A percentile compares a stretch with the other conserved stretches of the same genome.
phyloP scores from a whole-genome alignment of 164 flowering plant species.

The Buxus sempervirens region DNA sequence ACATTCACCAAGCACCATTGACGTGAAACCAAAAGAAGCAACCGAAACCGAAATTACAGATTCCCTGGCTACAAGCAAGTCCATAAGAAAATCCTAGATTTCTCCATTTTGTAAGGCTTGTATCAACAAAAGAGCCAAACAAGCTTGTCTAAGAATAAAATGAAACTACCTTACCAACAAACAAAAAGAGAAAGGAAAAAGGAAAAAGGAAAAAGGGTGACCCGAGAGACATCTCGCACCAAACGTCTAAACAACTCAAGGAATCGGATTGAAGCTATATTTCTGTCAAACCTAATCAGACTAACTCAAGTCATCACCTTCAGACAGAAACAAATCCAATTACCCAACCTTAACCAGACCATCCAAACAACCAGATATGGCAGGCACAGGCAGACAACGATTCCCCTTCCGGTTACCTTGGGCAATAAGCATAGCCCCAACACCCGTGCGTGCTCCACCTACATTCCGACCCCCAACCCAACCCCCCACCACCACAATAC shows the following conservation, averaged over 20 bases:
- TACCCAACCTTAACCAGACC: not conserved
- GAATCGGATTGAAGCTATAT: not conserved
- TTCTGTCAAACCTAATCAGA: not conserved
- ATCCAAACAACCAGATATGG: not conserved
- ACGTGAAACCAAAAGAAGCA: no score
- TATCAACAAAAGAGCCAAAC: not conserved
- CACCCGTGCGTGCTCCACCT: not conserved
- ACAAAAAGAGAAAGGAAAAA: not conserved
- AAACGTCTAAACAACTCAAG: not conserved
- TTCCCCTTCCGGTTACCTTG: constrained; percentile 10
- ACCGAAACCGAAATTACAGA: no score
- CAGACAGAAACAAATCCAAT: not conserved
- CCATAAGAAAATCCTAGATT: not conserved
- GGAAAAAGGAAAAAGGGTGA: not conserved
- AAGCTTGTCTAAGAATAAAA: not conserved
- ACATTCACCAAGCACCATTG: no score
- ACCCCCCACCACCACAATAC: not conserved
- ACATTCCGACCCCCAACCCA: not conserved
- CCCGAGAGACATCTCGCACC: not conserved
- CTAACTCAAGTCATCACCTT: not conserved
- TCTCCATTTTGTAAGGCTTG: not conserved
- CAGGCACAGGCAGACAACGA: not conserved
- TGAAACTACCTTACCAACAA: not conserved
- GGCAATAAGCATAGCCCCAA: not conserved
- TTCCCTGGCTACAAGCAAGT: not conserved